These are phyloP conservation scores for Nymphaea colorata DNA, from an alignment of 164 flowering plant species.

Conservation along the genomic window DNA sequence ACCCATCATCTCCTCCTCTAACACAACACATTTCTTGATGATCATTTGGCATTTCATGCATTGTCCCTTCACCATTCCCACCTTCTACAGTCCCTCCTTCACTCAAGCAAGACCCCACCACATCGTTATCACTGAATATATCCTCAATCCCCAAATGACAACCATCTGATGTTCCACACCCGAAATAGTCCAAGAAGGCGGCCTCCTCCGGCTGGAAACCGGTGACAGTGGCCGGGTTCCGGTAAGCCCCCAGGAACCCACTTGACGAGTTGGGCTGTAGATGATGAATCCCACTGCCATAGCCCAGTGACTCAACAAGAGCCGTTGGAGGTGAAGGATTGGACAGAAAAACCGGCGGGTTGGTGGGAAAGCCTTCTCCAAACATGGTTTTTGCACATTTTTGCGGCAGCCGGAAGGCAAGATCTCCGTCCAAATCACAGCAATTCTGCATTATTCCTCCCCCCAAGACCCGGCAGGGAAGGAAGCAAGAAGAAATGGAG, in stretches of 20 bases:
- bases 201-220: slow-evolving; percentile 12
- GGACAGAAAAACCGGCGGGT: not conserved
- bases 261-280: not conserved
- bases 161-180: slow-evolving; percentile 5
- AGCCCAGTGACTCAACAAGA: not conserved
- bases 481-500: not conserved
- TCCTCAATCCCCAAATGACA: slow-evolving; percentile 9
- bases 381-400: not conserved
- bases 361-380: not conserved
- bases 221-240: slow-evolving; percentile 3
- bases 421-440: not conserved
- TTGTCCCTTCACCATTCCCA: slow-evolving; percentile 8
- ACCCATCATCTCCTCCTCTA: not conserved
- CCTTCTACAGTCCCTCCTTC: slow-evolving; percentile 17
- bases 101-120: slow-evolving; percentile 6
- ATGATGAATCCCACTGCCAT: not conserved
- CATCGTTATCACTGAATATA: slow-evolving; percentile 7
- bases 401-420: not conserved
- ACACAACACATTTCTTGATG: not conserved
- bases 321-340: not conserved
- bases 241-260: not conserved
- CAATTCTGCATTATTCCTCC: slow-evolving; percentile 14
- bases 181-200: slow-evolving; percentile 1
- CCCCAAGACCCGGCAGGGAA: slow-evolving; percentile 37
- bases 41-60: not conserved